Evolutionary conservation across 371 early-diverging fungal genomes (phyloP).

Genomic region (Mortierella sp.): DNA sequence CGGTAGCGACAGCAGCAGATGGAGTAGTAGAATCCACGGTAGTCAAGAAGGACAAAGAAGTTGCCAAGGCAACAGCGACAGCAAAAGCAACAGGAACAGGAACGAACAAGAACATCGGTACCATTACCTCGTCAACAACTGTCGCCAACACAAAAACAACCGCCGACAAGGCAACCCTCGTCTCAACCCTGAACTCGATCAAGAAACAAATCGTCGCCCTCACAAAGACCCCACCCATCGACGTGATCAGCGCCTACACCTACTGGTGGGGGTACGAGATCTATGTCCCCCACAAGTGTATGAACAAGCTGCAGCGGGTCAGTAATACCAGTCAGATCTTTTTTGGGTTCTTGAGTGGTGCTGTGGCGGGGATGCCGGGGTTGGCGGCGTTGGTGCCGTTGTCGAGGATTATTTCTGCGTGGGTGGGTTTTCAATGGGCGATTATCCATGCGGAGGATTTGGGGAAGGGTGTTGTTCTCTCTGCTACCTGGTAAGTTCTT

Average conservation of each 20-base stretch:
- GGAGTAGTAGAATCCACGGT: neutral
- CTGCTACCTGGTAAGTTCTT: conserved; percentile 58
- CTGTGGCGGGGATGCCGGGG: conserved; percentile 45
- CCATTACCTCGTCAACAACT: conserved; percentile 32
- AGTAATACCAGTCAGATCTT: conserved; percentile 54
- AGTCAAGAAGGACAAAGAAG: neutral
- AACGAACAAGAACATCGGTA: conserved; percentile 19
- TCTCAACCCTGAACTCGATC: conserved; percentile 49
- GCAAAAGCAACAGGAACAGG: conserved; percentile 5
- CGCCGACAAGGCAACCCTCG: conserved; percentile 39
- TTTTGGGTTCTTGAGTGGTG: conserved; percentile 55
- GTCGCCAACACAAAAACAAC: conserved; percentile 8
- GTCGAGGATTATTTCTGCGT: conserved; percentile 59
- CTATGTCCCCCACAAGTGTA: conserved; percentile 59
- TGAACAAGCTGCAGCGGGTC: conserved; percentile 53
- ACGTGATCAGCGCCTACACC: conserved; percentile 53
- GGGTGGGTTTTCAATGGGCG: conserved; percentile 60
- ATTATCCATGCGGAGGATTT: conserved; percentile 52
- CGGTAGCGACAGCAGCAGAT: neutral
- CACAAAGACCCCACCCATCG: conserved; percentile 31
- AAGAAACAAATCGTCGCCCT: conserved; percentile 40
- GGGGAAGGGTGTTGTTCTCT: conserved; percentile 57
- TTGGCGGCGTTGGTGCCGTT: conserved; percentile 52
- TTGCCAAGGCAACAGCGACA: neutral
- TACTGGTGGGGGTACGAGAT: conserved; percentile 64